Percentiles rank a stretch among this genome's conserved stretches.
phyloP scores from a whole-genome alignment of 768 basidiomycete species.

The Naematelia encephala region DNA sequence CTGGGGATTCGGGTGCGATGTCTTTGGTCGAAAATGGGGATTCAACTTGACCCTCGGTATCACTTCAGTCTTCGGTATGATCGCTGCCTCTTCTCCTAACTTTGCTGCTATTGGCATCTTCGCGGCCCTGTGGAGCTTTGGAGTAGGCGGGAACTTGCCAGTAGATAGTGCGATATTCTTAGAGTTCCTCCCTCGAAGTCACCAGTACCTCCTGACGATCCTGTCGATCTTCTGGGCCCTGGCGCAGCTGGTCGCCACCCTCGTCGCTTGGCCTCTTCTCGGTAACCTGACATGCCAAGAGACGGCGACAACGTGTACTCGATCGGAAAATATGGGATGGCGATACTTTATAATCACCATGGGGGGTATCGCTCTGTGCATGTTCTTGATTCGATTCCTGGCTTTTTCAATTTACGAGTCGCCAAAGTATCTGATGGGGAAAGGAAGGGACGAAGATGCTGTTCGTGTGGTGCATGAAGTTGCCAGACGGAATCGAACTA shows the following conservation, averaged over 20 bases:
- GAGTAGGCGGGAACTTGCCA: slow-evolving; percentile 65
- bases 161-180: slow-evolving; percentile 75
- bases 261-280: slow-evolving; percentile 72
- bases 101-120: slow-evolving; percentile 58
- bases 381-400: slow-evolving; percentile 54
- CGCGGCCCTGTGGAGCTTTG: slow-evolving; percentile 45
- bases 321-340: slow-evolving; percentile 70
- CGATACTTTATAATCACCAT: slow-evolving; percentile 70
- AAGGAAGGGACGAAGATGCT: slow-evolving; percentile 62
- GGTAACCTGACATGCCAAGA: slow-evolving; percentile 63
- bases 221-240: slow-evolving; percentile 78
- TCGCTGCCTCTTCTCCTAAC: slow-evolving; percentile 62
- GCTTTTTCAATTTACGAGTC: slow-evolving; percentile 65
- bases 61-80: slow-evolving; percentile 63
- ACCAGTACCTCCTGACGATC: slow-evolving; percentile 72
- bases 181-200: slow-evolving; percentile 67
- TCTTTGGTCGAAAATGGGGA: slow-evolving; percentile 56
- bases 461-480: slow-evolving; percentile 64
- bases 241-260: slow-evolving; percentile 64
- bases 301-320: slow-evolving; percentile 53
- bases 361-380: slow-evolving; percentile 66
- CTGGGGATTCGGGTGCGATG: slow-evolving; percentile 33
- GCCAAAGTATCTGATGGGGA: slow-evolving; percentile 69
- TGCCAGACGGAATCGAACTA: slow-evolving; percentile 61
- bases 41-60: slow-evolving; percentile 71